Evolutionary conservation across 2,329 filamentous ascomycete species (phyloP).

Genomic region (Cercospora sp.): DNA sequence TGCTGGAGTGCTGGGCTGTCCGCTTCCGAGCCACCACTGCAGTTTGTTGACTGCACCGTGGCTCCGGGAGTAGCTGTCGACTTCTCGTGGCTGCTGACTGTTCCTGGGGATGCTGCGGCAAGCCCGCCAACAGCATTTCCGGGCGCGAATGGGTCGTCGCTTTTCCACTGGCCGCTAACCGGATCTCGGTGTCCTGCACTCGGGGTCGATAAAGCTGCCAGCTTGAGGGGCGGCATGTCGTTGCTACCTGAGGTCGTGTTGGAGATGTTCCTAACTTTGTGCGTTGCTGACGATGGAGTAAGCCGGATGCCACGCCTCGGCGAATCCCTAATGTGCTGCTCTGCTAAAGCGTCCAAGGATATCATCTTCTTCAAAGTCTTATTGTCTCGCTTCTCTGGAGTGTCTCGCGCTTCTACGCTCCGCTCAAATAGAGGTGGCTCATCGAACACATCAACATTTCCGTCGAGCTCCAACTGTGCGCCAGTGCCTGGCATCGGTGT

Average conservation of each 20-base stretch:
- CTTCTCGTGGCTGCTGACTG: neutral
- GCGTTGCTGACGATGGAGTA: neutral
- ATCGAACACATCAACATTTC: conserved; percentile 17
- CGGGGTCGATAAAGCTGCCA: conserved; percentile 10
- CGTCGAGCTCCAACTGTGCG: conserved; percentile 28
- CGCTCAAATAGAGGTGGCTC: conserved; percentile 31
- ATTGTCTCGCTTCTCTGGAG: conserved; percentile 21
- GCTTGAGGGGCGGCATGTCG: conserved; percentile 22
- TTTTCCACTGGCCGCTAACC: conserved; percentile 19
- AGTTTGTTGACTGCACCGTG: neutral
- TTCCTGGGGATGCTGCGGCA: neutral
- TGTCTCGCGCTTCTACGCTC: conserved; percentile 27
- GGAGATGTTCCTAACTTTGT: conserved; percentile 8
- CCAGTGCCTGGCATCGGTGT: conserved; percentile 30
- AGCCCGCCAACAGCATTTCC: conserved; percentile 16
- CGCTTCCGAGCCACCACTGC: neutral
- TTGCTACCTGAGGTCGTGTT: conserved; percentile 9
- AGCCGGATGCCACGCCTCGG: conserved; percentile 11
- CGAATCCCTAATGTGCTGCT: conserved; percentile 14
- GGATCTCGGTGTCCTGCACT: conserved; percentile 18
- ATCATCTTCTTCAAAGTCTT: conserved; percentile 29
- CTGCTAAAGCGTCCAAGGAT: conserved; percentile 33
- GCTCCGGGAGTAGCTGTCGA: neutral
- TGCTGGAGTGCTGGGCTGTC: neutral
- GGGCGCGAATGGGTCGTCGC: conserved; percentile 28